phyloP scores from a whole-genome alignment of 2,329 filamentous ascomycete species.

The Sclerotinia trifoliorum region DNA sequence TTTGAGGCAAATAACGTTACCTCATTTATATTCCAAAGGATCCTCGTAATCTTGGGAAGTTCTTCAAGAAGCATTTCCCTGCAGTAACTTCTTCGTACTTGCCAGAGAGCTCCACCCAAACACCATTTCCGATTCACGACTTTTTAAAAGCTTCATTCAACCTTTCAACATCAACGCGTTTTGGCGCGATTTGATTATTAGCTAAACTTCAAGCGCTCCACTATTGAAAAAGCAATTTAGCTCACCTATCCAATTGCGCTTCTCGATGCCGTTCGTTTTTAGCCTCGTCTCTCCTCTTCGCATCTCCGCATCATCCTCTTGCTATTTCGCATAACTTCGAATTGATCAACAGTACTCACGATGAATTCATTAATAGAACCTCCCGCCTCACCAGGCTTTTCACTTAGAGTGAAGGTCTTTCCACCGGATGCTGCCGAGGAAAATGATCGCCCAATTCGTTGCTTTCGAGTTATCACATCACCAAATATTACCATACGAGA shows the following conservation, averaged over 20 bases:
- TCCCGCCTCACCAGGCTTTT: slow-evolving; percentile 34
- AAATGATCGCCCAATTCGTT: slow-evolving; percentile 34
- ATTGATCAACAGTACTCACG: background rate
- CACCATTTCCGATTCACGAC: background rate
- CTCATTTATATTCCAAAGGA: background rate
- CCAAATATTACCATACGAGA: slow-evolving; percentile 37
- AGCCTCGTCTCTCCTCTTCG: slow-evolving; percentile 6
- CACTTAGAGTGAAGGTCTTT: slow-evolving; percentile 39
- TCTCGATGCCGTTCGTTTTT: slow-evolving; percentile 16
- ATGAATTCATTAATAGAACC: slow-evolving; percentile 33
- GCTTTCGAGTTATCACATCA: slow-evolving; percentile 36
- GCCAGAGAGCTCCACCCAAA: background rate
- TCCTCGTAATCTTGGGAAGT: background rate
- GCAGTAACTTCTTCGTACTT: background rate
- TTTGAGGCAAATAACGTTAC: background rate
- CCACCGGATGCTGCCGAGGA: slow-evolving; percentile 28
- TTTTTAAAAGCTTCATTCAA: slow-evolving; percentile 11
- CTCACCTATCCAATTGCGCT: background rate
- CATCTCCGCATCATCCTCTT: slow-evolving; percentile 5
- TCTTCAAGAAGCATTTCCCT: no score
- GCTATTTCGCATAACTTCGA: slow-evolving; percentile 6
- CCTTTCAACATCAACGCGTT: slow-evolving; percentile 8
- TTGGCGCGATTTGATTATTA: slow-evolving; percentile 7
- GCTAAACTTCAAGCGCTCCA: slow-evolving; percentile 4
- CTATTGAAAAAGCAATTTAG: slow-evolving; percentile 17